A percentile compares a stretch with the other conserved stretches of the same genome.
Evolutionary conservation across 2,329 filamentous ascomycete species (phyloP).

Genomic region (Colletotrichum melonis): DNA sequence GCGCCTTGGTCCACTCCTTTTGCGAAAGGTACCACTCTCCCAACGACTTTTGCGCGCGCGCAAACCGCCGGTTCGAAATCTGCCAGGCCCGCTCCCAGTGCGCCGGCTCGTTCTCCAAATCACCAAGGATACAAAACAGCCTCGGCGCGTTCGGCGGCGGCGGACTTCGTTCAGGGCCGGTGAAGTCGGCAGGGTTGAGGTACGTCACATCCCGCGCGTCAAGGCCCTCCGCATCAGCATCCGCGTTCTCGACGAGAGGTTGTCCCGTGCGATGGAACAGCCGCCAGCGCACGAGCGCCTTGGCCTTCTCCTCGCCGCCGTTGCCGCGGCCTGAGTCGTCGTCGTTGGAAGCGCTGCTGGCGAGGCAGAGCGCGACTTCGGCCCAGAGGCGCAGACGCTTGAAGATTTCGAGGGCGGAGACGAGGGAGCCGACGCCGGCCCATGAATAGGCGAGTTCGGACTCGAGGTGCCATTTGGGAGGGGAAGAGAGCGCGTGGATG

Average conservation of each 20-base stretch:
- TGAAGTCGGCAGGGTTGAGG: slow-evolving; percentile 65
- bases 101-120: slow-evolving; percentile 79
- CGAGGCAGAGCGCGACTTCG: slow-evolving; percentile 91
- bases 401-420: slow-evolving; percentile 95
- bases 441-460: slow-evolving; percentile 93
- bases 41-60: slow-evolving; percentile 87
- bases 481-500: slow-evolving; percentile 84
- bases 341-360: slow-evolving; percentile 67
- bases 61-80: slow-evolving; percentile 82
- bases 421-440: slow-evolving; percentile 86
- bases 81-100: slow-evolving; percentile 92
- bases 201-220: slow-evolving; percentile 58
- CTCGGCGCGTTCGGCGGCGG: slow-evolving; percentile 86
- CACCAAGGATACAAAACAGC: slow-evolving; percentile 92
- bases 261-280: slow-evolving; percentile 75
- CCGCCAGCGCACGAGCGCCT: slow-evolving; percentile 79
- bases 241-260: slow-evolving; percentile 39
- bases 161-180: slow-evolving; percentile 75
- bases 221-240: slow-evolving; percentile 57
- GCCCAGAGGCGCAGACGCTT: slow-evolving; percentile 94
- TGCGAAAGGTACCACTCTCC: slow-evolving; percentile 80
- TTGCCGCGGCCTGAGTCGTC: slow-evolving; percentile 65
- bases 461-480: slow-evolving; percentile 93
- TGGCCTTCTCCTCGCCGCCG: slow-evolving; percentile 82
- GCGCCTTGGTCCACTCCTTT: slow-evolving; percentile 75